A percentile compares a stretch with the other conserved stretches of the same genome.
phyloP scores from a whole-genome alignment of 225 moss, liverwort and hornwort genomes.

The Marchantia paleacea region DNA sequence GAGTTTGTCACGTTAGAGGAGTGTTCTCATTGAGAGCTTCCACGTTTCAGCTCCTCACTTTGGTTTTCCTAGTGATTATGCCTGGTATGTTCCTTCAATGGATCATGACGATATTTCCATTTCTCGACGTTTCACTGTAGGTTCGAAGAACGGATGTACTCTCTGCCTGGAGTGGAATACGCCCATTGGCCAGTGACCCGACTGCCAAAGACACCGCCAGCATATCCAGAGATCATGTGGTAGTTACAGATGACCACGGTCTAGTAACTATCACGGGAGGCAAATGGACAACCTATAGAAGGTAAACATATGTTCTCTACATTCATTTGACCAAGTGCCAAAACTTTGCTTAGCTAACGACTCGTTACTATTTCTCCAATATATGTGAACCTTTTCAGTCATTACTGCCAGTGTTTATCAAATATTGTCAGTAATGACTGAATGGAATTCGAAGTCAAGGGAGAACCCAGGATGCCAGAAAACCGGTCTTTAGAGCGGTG shows the following conservation, averaged over 20 bases:
- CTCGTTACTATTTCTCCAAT: neutral
- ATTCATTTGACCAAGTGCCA: neutral
- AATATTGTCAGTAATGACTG: no score
- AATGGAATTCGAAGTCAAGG: no score
- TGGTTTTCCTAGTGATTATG: neutral
- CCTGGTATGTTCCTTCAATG: no score
- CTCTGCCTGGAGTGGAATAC: slow-evolving; percentile 98
- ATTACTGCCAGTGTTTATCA: neutral
- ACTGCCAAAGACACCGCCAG: slow-evolving; percentile 87
- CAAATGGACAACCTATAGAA: slow-evolving; percentile 98
- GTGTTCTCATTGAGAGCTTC: neutral
- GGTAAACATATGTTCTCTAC: slow-evolving; percentile 24
- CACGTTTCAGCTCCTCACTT: neutral
- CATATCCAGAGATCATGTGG: slow-evolving; percentile 89
- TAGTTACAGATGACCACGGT: slow-evolving; percentile 74
- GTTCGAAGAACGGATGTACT: slow-evolving; percentile 84
- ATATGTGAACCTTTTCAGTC: neutral
- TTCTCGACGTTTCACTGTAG: slow-evolving; percentile 19
- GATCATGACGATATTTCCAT: neutral
- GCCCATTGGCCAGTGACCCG: slow-evolving; percentile 89
- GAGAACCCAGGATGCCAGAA: no score
- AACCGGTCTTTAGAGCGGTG: no score
- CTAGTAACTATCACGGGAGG: slow-evolving; percentile 92
- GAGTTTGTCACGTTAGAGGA: neutral
- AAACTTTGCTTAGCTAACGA: neutral